Evolutionary conservation across 495 filamentous ascomycete genomes (phyloP).

Genomic region (Echria macrotheca): DNA sequence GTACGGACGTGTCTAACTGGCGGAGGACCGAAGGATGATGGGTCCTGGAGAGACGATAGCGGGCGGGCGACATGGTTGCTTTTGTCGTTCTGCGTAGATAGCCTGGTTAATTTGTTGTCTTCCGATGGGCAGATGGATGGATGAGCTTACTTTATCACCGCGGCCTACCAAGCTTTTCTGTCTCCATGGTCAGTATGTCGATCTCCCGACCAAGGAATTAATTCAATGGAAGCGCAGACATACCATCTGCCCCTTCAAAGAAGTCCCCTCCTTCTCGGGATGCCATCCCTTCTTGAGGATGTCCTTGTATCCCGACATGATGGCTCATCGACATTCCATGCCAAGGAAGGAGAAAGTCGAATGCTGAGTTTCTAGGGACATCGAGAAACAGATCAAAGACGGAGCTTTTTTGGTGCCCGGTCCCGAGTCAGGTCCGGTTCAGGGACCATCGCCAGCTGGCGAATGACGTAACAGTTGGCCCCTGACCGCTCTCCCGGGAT

Average conservation of each 20-base stretch:
- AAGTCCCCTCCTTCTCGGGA: slow-evolving; percentile 34
- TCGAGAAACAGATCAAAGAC: no score
- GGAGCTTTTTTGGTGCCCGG: no score
- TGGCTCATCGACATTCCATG: background rate
- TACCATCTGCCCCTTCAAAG: slow-evolving; percentile 40
- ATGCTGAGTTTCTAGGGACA: no score
- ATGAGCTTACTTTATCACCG: slow-evolving; percentile 23
- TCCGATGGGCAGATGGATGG: no score
- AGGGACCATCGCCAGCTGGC: no score
- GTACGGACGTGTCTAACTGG: slow-evolving; percentile 51
- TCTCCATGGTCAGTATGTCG: no score
- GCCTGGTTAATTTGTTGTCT: background rate
- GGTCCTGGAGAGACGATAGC: slow-evolving; percentile 74
- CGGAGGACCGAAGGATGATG: slow-evolving; percentile 76
- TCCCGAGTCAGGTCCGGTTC: no score
- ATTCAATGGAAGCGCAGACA: background rate
- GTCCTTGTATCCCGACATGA: slow-evolving; percentile 25
- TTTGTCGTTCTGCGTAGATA: background rate
- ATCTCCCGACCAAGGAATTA: no score
- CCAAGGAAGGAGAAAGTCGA: no score
- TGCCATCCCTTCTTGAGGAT: slow-evolving; percentile 41
- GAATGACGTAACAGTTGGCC: no score
- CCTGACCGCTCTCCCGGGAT: no score
- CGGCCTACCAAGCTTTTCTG: slow-evolving; percentile 41
- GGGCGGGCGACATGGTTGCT: slow-evolving; percentile 59